Base-by-base conservation (phyloP, 2,329 filamentous ascomycete species). In the Rhinocladiella similis region DNA sequence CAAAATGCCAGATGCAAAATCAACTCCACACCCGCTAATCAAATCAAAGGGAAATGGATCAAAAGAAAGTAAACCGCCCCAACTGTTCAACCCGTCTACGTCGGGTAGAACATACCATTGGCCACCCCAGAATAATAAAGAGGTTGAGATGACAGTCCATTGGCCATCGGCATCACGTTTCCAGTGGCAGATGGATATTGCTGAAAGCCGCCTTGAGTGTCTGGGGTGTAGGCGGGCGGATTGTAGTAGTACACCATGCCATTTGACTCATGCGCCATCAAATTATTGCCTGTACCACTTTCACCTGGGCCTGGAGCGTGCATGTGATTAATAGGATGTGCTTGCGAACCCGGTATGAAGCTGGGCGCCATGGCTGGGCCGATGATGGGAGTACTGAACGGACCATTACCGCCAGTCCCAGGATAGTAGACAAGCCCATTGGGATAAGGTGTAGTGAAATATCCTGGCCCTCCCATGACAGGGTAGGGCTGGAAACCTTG, bases 171-270 rank as follows among this genome's bases (percentile, higher is more conserved):
- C 59, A 87, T 79, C 45, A 85, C 78, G 42, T 80, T 83, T 19
- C 77, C 77, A 54, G 74, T 69, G 42, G 74, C 73, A 43, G 80
- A 75, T 50, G 80, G 74, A 66, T 86, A 90, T 53, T 78, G 75
- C 46, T 70, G 69, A 33, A 75, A 66, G 54, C 75, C 75, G 41
- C 66, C 66, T 50, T 56, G 56, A 29, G 53, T 38, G 27, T 70
- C 66, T 18, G 83, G 38, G 9, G 50, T n/a, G 35, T 46, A 57
- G 49, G 58, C 56, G n/a, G 86, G 81, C 6, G 90, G 82, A 68
- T 96, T 89, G 67, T 91, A 92, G 70, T 96, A 99, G 72, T 96
- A 97, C 1, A 96, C 91, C 83, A 95, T 97, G 60, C 94, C 94
- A 65, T 96, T 96, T 62, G 87, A 86, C 75, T 97, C 93, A 71